Base-by-base conservation (phyloP, 805 yeast genomes). In the Starmerella geochares region DNA sequence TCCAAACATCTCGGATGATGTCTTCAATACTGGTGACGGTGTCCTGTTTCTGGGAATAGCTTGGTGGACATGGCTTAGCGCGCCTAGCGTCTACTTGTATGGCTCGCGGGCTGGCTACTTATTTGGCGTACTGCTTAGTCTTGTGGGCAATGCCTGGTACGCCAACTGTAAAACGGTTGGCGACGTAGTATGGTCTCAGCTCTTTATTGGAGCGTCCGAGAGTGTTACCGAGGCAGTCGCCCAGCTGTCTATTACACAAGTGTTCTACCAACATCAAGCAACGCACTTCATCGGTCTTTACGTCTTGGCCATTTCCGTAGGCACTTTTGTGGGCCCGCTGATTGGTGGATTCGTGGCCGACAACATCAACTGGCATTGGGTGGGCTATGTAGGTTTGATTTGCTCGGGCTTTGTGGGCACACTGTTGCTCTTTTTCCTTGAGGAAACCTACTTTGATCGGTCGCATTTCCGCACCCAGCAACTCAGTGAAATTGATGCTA, bases 11-110 rank as follows among this genome's bases (percentile, higher is more conserved):
- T 71, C 82, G 6, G 81, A 79, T 60, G 77, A 72, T 55, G 66
- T 81, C 9, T 81, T 83, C 81, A 82, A 82, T 63, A 77, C 85
- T 0, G 90, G 88, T 49, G 87, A 88, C 2, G 90, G 92, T 55
- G 85, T 83, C 23, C 66, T 83, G 45, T 83, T 83, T 62, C 65
- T 79, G 19, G 78, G 83, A 33, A 81, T 83, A 53, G 90, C 83
- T 0, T 72, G 78, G 65, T 76, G 78, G 31, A 75, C 85, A 2
- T 68, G 81, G 23, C 63, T 83, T 50, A 62, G 53, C 14, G 53
- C 58, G 1, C 59, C 59, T 5, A 31, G 45, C 10, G 58, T 55
- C 19, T 54, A 54, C 29, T 46, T 54, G 11, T 54, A 42, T 21
- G 58, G 80, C 25, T 83, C 86, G 1, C 88, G 90, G 2, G 71